These are phyloP conservation scores for Fusarium bactridioides DNA, from an alignment of 2,329 filamentous ascomycete genomes.

Conservation along the genomic window DNA sequence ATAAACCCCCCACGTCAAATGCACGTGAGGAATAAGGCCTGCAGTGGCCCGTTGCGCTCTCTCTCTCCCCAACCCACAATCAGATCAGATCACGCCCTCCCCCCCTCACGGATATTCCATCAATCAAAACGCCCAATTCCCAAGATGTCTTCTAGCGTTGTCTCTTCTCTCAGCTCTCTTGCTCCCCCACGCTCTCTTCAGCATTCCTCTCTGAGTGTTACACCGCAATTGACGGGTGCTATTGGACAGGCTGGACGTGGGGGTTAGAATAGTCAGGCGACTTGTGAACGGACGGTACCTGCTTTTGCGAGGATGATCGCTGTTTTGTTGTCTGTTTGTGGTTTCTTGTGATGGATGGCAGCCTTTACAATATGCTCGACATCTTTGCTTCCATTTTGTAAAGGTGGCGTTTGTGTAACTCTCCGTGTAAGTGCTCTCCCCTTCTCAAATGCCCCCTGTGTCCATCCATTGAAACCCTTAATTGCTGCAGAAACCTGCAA, in stretches of 20 bases:
- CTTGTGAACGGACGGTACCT: conserved; percentile 37
- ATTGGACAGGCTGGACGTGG: conserved; percentile 33
- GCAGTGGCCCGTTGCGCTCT: conserved; percentile 31
- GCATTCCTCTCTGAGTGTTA: conserved; percentile 20
- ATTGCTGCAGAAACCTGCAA: not conserved
- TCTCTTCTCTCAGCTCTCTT: not conserved
- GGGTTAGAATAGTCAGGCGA: conserved; percentile 36
- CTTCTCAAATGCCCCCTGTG: not conserved
- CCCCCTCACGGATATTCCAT: conserved; percentile 4
- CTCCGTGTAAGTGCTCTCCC: conserved; percentile 3
- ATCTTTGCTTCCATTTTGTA: not conserved
- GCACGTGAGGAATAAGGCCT: conserved; percentile 36
- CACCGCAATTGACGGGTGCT: conserved; percentile 28
- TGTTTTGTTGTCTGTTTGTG: not conserved
- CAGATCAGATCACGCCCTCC: conserved; percentile 13
- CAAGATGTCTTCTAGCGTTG: not conserved
- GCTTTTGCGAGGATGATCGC: conserved; percentile 31
- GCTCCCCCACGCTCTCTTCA: conserved; percentile 19
- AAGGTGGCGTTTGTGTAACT: conserved; percentile 13
- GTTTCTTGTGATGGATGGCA: conserved; percentile 17
- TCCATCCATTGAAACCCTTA: not conserved
- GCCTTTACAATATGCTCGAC: conserved; percentile 17
- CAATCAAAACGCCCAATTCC: not conserved
- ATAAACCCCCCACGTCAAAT: conserved; percentile 21
- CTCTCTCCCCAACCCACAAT: not conserved